A percentile compares a stretch with the other conserved stretches of the same genome.
Conservation (phyloP, 2,329 filamentous ascomycete genomes). For the Pseudogymnoascus sp. region DNA sequence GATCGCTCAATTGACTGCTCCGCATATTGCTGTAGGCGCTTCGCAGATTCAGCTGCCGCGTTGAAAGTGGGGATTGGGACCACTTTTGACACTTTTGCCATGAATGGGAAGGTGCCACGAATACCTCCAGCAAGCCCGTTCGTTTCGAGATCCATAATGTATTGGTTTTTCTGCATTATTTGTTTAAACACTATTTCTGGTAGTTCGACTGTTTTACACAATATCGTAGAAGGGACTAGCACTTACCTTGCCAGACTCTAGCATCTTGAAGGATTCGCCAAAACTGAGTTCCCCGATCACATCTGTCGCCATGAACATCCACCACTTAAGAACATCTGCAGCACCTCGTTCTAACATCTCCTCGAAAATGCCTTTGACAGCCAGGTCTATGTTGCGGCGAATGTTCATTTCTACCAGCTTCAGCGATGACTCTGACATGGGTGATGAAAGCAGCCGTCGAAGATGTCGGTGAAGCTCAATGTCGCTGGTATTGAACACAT, state of each 20-base stretch:
- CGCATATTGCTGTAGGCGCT: neutral
- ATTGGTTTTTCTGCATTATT: neutral
- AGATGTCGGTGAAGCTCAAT: slow-evolving; percentile 31
- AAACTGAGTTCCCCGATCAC: slow-evolving; percentile 45
- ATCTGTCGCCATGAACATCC: slow-evolving; percentile 45
- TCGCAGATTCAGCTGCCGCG: neutral
- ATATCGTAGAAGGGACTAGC: slow-evolving; percentile 7
- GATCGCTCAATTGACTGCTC: neutral
- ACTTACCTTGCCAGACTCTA: slow-evolving; percentile 41
- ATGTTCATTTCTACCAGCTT: slow-evolving; percentile 28
- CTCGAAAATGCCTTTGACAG: slow-evolving; percentile 36
- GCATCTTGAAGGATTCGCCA: slow-evolving; percentile 44
- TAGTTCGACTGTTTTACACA: neutral
- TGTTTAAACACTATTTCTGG: neutral
- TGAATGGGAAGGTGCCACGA: neutral
- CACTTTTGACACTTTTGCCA: neutral
- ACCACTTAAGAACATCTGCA: slow-evolving; percentile 45
- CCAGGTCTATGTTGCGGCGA: slow-evolving; percentile 28
- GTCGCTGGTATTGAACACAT: slow-evolving; percentile 35
- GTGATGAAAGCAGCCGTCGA: slow-evolving; percentile 34
- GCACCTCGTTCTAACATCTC: slow-evolving; percentile 32
- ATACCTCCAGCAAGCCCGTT: neutral
- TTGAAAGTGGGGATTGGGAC: neutral
- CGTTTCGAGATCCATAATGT: neutral
- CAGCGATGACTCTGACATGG: slow-evolving; percentile 32